Conservation (phyloP, 306 rosid genomes). For the Sechiopsis laciniata region DNA sequence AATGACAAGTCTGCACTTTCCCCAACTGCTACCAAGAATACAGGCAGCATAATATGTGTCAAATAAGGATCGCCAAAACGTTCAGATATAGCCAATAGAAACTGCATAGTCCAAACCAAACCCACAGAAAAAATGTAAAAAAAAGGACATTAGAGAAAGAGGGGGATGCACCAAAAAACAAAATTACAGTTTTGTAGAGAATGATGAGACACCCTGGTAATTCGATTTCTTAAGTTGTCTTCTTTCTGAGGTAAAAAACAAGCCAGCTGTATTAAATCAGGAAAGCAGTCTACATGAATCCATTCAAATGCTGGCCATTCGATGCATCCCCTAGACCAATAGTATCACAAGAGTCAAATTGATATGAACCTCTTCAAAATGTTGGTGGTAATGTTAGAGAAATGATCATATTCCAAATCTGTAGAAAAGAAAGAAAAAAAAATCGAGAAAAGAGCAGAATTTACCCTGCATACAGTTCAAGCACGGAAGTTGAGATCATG, state of each 20-base stretch:
- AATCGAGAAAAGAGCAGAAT: conserved; percentile 11
- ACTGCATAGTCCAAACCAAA: conserved; percentile 43
- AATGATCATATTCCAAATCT: conserved; percentile 16
- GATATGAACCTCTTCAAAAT: neutral
- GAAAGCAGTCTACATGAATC: conserved; percentile 85
- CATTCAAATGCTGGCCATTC: conserved; percentile 90
- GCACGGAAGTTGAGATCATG: conserved; percentile 55
- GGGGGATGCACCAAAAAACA: conserved; percentile 21
- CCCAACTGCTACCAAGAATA: conserved; percentile 73
- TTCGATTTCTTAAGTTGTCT: conserved; percentile 69
- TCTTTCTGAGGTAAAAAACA: conserved; percentile 87
- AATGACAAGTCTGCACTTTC: conserved; percentile 64
- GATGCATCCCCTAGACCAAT: conserved; percentile 57
- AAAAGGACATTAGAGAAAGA: conserved; percentile 28
- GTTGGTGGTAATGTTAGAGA: conserved; percentile 20
- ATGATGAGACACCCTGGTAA: conserved; percentile 57
- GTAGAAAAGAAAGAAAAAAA: neutral
- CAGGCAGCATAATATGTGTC: conserved; percentile 79
- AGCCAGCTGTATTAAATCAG: conserved; percentile 71
- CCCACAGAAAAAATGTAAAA: conserved; percentile 18
- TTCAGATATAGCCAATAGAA: conserved; percentile 71
- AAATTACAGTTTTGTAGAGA: conserved; percentile 9
- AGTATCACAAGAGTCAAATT: conserved; percentile 26
- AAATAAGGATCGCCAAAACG: conserved; percentile 70
- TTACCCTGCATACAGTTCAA: conserved; percentile 79